Evolutionary conservation across 345 rosid genomes (phyloP).

Genomic region (Lepidium sativum): DNA sequence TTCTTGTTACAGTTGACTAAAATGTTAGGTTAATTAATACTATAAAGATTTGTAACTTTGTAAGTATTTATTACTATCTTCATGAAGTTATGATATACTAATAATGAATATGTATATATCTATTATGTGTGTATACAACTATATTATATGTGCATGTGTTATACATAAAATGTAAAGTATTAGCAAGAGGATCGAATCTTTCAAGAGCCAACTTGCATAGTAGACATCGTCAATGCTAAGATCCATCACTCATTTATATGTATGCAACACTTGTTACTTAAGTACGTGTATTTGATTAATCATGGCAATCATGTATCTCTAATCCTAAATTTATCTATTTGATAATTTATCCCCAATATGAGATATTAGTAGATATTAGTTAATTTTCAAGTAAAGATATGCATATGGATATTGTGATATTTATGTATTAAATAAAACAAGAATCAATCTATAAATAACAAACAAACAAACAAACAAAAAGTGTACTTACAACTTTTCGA

Average conservation of each 20-base stretch:
- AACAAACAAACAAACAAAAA: not conserved
- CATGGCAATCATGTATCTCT: not conserved
- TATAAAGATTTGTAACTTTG: not conserved
- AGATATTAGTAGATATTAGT: no score
- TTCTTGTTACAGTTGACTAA: not conserved
- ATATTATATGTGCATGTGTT: not conserved
- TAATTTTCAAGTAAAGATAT: not conserved
- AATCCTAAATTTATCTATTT: not conserved
- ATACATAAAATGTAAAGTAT: not conserved
- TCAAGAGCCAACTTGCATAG: conserved; percentile 11
- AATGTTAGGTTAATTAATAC: conserved; percentile 6
- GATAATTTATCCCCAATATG: not conserved
- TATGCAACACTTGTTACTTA: not conserved
- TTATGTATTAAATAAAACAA: not conserved
- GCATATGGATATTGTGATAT: not conserved
- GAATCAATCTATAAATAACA: not conserved
- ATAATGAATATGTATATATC: not conserved
- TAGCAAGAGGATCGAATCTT: conserved; percentile 11
- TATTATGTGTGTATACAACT: not conserved
- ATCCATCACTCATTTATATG: not conserved
- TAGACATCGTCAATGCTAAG: conserved; percentile 5
- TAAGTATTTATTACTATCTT: not conserved
- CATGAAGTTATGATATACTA: not conserved
- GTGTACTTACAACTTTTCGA: conserved; percentile 61
- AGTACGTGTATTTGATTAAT: not conserved